phyloP scores from a whole-genome alignment of 75 land plant genomes.

The Ceratopteris richardii region DNA sequence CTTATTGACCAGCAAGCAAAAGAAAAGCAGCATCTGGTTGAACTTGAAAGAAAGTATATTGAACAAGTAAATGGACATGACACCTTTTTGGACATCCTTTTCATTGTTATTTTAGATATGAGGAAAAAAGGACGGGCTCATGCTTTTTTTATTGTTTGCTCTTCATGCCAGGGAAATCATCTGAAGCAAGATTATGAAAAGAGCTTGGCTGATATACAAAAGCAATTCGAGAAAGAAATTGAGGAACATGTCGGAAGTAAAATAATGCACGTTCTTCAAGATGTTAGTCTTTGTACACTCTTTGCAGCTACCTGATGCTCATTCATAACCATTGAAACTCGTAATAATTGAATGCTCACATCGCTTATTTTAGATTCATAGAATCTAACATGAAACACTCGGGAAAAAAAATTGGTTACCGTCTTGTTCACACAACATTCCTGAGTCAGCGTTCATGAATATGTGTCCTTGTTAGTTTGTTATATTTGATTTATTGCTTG shows the following conservation, averaged over 20 bases:
- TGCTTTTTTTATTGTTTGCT: background rate
- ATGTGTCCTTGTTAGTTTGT: no score
- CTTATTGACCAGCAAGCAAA: slow-evolving; percentile 1
- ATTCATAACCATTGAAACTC: background rate
- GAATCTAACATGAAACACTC: no score
- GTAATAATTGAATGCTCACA: slow-evolving; percentile 1
- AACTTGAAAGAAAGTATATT: slow-evolving; percentile 19
- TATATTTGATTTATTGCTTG: no score
- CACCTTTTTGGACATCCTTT: background rate
- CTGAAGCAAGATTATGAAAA: slow-evolving; percentile 23
- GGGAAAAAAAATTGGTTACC: no score
- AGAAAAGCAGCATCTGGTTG: slow-evolving; percentile 6
- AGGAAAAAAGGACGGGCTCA: background rate
- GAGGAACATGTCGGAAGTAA: slow-evolving; percentile 16
- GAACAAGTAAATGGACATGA: slow-evolving; percentile 10
- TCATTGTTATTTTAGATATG: background rate
- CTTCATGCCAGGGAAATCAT: slow-evolving; percentile 8
- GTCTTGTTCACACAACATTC: no score
- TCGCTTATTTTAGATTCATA: no score
- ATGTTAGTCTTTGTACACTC: slow-evolving; percentile 8
- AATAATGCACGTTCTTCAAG: slow-evolving; percentile 14
- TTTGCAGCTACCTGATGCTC: background rate
- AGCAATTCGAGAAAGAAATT: slow-evolving; percentile 16
- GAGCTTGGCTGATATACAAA: slow-evolving; percentile 12
- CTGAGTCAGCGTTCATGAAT: no score